Base-by-base conservation (phyloP, 2,329 filamentous ascomycete genomes). In the Ophiostoma novo-ulmi region DNA sequence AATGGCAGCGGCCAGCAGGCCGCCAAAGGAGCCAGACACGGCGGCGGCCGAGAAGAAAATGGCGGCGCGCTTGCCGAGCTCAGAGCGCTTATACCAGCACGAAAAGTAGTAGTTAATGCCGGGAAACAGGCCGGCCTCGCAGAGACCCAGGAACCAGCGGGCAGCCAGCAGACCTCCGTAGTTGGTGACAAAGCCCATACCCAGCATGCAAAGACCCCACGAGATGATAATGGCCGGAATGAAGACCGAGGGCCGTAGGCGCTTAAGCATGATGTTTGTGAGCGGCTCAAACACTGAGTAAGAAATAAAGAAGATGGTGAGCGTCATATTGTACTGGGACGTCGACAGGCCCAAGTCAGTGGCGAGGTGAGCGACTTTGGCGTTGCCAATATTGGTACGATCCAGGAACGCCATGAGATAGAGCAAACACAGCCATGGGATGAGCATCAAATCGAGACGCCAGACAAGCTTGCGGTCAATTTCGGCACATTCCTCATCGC, bases 281-380 rank as follows among this genome's bases (percentile, higher is more conserved):
- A 93, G 75, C 0, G 88, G 88, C 78, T 95, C 92, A 73, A 92
- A 93, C 44, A 93, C 80, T 1, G 91, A 85, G 78, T 97, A 97
- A 0, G 91, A 93, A 68, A 96, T 84, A 81, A 96, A 97, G 81
- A 97, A 97, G 75, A 96, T 90, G 44, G 91, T 92, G 8, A 97
- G 83, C 0, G 89, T 86, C 31, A 86, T 83, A 78, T 94, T 94
- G 81, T 93, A 97, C 76, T 91, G 83, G 6, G 82, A 79, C 2
- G 85, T 83, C 0, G 84, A 84, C 68, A 94, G 86, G 41, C 85
- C 74, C 20, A 95, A 80, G 71, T 91, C 88, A 13, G 82, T 74
- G 38, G 79, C 74, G 13, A 88, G 79, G 68, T 82, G 80, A 35
- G 85, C 85, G 72, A 89, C 85, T 74, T 87, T 88, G 52, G 87